Evolutionary conservation across 176 grass and related monocot genomes (phyloP).

Genomic region (Aegilops tauschii): DNA sequence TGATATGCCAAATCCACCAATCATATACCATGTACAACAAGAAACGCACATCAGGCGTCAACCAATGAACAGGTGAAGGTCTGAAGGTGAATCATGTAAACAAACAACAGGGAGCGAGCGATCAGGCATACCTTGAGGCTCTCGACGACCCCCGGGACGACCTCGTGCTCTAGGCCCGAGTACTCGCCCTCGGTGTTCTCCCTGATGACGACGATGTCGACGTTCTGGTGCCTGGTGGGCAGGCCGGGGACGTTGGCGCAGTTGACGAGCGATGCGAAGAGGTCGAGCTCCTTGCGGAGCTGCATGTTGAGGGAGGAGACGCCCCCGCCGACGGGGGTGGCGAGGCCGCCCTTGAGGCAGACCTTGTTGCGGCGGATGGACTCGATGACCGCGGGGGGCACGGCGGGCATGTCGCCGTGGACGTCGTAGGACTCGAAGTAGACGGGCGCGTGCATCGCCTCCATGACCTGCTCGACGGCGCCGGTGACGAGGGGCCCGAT

Average conservation of each 20-base stretch:
- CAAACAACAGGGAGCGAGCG: not conserved
- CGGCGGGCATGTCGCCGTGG: conserved; percentile 78
- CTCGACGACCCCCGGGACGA: conserved; percentile 90
- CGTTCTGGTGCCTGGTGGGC: conserved; percentile 76
- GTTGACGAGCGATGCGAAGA: conserved; percentile 85
- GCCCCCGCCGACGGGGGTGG: conserved; percentile 77
- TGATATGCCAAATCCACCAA: conserved; percentile 1
- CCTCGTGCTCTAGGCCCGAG: conserved; percentile 94
- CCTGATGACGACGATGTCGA: conserved; percentile 94
- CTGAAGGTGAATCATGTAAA: not conserved
- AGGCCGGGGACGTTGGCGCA: conserved; percentile 79
- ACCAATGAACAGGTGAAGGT: not conserved
- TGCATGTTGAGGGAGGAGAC: conserved; percentile 89
- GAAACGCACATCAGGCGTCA: not conserved
- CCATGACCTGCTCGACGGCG: conserved; percentile 76
- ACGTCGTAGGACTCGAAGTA: conserved; percentile 96
- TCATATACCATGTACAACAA: not conserved
- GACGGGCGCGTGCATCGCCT: conserved; percentile 91
- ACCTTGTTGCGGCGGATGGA: conserved; percentile 91
- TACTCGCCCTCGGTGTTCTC: conserved; percentile 99
- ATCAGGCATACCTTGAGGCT: conserved; percentile 71
- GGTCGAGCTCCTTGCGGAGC: conserved; percentile 89
- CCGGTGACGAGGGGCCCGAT: conserved; percentile 89
- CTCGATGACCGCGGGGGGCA: conserved; percentile 79
- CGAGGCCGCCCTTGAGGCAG: conserved; percentile 80